phyloP scores from a whole-genome alignment of 2,329 filamentous ascomycete species.

The Ophiostoma sp. region DNA sequence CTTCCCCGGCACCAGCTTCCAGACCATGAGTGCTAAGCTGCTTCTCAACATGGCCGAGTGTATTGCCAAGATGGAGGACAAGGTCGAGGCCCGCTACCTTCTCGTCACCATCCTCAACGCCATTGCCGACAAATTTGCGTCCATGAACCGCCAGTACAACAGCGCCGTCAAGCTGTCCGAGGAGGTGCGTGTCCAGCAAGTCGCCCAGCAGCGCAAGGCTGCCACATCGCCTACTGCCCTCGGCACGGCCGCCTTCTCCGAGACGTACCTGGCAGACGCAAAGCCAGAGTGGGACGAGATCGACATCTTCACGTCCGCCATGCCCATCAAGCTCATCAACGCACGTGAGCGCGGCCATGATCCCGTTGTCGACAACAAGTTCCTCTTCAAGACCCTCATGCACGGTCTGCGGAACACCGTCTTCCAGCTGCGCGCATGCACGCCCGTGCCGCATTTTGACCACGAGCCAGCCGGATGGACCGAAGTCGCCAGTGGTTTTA shows the following conservation, averaged over 20 bases:
- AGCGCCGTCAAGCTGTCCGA: slow-evolving; percentile 94
- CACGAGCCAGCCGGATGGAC: slow-evolving; percentile 87
- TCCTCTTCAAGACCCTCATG: slow-evolving; percentile 93
- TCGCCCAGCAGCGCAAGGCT: slow-evolving; percentile 46
- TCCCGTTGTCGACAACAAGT: slow-evolving; percentile 94
- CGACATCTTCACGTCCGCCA: slow-evolving; percentile 84
- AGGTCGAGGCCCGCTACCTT: slow-evolving; percentile 90
- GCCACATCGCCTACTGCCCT: slow-evolving; percentile 24
- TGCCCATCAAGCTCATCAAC: slow-evolving; percentile 92
- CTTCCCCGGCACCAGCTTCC: slow-evolving; percentile 95
- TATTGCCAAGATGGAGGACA: slow-evolving; percentile 89
- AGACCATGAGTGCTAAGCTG: slow-evolving; percentile 98
- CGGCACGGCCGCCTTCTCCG: slow-evolving; percentile 55
- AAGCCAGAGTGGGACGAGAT: slow-evolving; percentile 97
- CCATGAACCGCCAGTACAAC: slow-evolving; percentile 93
- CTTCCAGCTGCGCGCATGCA: slow-evolving; percentile 88
- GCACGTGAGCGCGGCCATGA: slow-evolving; percentile 83
- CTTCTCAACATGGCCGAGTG: slow-evolving; percentile 97
- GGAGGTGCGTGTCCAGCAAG: slow-evolving; percentile 77
- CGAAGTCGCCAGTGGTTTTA: slow-evolving; percentile 93
- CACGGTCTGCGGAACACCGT: slow-evolving; percentile 95
- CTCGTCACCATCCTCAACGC: slow-evolving; percentile 96
- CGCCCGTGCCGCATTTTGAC: slow-evolving; percentile 68
- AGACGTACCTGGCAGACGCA: slow-evolving; percentile 80
- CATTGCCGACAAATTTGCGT: slow-evolving; percentile 95